Base-by-base conservation (phyloP, 805 yeast genomes). In the Zygoascus bituminiphila region DNA sequence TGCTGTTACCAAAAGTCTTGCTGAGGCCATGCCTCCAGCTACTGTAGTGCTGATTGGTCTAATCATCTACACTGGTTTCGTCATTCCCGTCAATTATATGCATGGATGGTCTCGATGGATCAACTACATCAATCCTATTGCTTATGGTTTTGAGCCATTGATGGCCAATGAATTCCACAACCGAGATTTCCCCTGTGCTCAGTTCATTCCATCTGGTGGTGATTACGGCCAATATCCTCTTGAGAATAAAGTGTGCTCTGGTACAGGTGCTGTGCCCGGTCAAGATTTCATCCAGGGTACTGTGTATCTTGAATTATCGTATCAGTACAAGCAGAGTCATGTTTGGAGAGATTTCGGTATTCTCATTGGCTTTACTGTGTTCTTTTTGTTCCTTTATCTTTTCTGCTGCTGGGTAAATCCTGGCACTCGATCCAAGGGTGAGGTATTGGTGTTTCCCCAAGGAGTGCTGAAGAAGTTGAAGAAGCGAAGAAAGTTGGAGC, bases 291-390 rank as follows among this genome's bases (percentile, higher is more conserved):
- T 83, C 33, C 58, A 57, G 42, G 91, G 91, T 56, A 71, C 72
- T 44, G 67, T 54, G 12, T 83, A 74, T 59, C 51, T 82, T 21
- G 51, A 54, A 4, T 48, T 57, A 10, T 64, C 80, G 3, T 81
- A 67, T 60, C 57, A 62, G 7, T 81, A 78, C 62, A 50, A 60
- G 40, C 62, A 64, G 47, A 41, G 61, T 6, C 80, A 81, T 62
- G 68, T 71, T 59, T 81, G 87, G 86, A 73, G 85, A 66, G 75
- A 80, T 55, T 71, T 68, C 51, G 86, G 89, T 62, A 81, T 85
- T 54, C 63, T 71, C 36, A 44, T 80, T 51, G 87, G 72, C 1
- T 84, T 74, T 59, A 64, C 66, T 21, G 49, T 81, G 40, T 72
- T 78, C 62, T 80, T 83, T 64, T 69, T 81, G 47, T 58, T 54